A percentile compares a stretch with the other conserved stretches of the same genome.
phyloP scores from a whole-genome alignment of 1,139 yeast species.

The Saccharomyces hybrid region DNA sequence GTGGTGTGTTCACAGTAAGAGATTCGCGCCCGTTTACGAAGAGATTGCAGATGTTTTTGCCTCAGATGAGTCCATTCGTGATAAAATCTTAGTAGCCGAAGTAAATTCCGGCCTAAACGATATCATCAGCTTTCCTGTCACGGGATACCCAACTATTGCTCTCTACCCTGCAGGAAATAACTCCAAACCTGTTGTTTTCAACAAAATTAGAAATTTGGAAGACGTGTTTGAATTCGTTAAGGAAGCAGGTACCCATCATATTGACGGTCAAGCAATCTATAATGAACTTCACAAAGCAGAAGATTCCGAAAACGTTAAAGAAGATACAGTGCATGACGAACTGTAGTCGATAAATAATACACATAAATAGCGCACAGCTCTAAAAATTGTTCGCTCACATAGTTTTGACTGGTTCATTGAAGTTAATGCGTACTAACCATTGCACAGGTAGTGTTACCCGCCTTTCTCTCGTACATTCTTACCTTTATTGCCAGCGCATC shows the following conservation, averaged over 20 bases:
- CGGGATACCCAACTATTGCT: slow-evolving; percentile 88
- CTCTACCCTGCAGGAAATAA: slow-evolving; percentile 86
- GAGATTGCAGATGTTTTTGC: slow-evolving; percentile 66
- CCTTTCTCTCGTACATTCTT: neutral
- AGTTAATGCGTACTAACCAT: too few relatives aligned
- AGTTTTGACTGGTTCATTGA: neutral
- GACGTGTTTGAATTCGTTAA: slow-evolving; percentile 61
- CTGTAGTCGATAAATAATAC: neutral
- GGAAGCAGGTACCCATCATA: slow-evolving; percentile 49
- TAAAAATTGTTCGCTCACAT: neutral
- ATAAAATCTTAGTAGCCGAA: slow-evolving; percentile 67
- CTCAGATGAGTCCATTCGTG: slow-evolving; percentile 37
- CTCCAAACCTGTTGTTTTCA: slow-evolving; percentile 57
- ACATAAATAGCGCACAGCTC: neutral
- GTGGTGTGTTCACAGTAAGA: slow-evolving; percentile 98
- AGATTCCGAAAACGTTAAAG: neutral
- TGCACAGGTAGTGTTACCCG: too few relatives aligned
- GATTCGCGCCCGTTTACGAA: slow-evolving; percentile 81
- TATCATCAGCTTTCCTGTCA: slow-evolving; percentile 61
- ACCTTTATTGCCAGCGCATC: neutral
- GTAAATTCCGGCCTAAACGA: slow-evolving; percentile 87
- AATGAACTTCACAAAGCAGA: slow-evolving; percentile 17
- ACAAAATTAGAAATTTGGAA: slow-evolving; percentile 68
- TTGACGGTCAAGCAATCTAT: slow-evolving; percentile 43
- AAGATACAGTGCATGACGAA: neutral